Evolutionary conservation across 805 yeast genomes (phyloP).

Genomic region (Gaillardinia entomophila): DNA sequence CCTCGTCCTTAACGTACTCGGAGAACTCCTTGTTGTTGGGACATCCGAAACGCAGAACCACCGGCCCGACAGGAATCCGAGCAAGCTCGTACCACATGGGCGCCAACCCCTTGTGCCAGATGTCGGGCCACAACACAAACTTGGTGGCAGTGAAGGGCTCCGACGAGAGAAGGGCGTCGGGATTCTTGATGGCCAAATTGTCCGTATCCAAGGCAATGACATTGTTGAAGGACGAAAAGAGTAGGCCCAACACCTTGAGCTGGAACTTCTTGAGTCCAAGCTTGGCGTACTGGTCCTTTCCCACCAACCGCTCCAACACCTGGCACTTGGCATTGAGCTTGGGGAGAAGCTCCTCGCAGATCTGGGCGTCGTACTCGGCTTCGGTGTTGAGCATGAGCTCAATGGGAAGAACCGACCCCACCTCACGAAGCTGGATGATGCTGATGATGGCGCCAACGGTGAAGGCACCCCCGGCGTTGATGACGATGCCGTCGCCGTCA

Average conservation of each 20-base stretch:
- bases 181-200: conserved; percentile 25
- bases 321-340: conserved; percentile 20
- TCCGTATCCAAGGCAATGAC: conserved; percentile 29
- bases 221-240: conserved; percentile 28
- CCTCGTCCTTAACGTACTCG: conserved; percentile 14
- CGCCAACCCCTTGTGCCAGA: conserved; percentile 28
- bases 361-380: conserved; percentile 16
- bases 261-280: conserved; percentile 18
- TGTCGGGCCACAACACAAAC: conserved; percentile 32
- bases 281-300: conserved; percentile 11
- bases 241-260: conserved; percentile 24
- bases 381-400: conserved; percentile 24
- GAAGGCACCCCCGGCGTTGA: conserved; percentile 22
- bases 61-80: conserved; percentile 23
- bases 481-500: conserved; percentile 30
- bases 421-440: conserved; percentile 23
- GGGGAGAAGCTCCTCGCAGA: conserved; percentile 22
- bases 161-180: conserved; percentile 18
- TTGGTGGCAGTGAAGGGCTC: conserved; percentile 19
- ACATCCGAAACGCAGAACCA: conserved; percentile 21
- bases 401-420: conserved; percentile 28
- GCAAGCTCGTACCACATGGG: conserved; percentile 28
- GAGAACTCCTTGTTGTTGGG: conserved; percentile 18
- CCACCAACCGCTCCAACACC: conserved; percentile 20
- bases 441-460: conserved; percentile 24